Evolutionary conservation across 495 filamentous ascomycete genomes (phyloP).

Genomic region (Penicillium bialowiezense): DNA sequence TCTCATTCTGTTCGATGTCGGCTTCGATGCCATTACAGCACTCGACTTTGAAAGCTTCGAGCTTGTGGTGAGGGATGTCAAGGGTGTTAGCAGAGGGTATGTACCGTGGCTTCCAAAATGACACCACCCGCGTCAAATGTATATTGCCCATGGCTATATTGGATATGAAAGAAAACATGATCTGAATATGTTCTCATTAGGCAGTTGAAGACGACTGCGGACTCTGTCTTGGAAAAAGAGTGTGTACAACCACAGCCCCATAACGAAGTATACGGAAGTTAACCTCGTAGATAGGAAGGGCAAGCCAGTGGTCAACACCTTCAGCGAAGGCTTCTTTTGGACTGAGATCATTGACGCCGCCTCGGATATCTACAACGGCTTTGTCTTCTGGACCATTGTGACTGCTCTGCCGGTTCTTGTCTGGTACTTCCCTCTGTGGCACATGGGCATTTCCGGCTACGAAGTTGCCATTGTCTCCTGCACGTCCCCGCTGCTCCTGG

Average conservation of each 20-base stretch:
- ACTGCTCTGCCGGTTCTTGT: slow-evolving; percentile 84
- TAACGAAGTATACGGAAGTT: slow-evolving; percentile 20
- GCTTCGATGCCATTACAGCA: slow-evolving; percentile 94
- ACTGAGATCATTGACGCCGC: slow-evolving; percentile 71
- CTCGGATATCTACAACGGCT: slow-evolving; percentile 95
- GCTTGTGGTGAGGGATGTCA: slow-evolving; percentile 81
- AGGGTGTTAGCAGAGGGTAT: slow-evolving; percentile 97
- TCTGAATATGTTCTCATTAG: slow-evolving; percentile 49
- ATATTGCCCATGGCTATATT: slow-evolving; percentile 41
- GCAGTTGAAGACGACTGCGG: slow-evolving; percentile 60
- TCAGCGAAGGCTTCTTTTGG: slow-evolving; percentile 71
- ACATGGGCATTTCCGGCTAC: slow-evolving; percentile 98
- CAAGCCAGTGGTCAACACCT: slow-evolving; percentile 66
- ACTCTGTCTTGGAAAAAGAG: slow-evolving; percentile 86
- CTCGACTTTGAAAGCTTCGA: slow-evolving; percentile 91
- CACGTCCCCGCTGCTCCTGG: slow-evolving; percentile 79
- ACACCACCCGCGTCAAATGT: slow-evolving; percentile 49
- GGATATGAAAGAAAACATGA: slow-evolving; percentile 34
- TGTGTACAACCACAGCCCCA: slow-evolving; percentile 48
- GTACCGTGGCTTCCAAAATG: slow-evolving; percentile 95
- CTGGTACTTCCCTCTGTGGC: slow-evolving; percentile 99
- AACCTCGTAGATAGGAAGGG: slow-evolving; percentile 64
- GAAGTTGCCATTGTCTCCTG: slow-evolving; percentile 84
- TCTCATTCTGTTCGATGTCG: slow-evolving; percentile 90
- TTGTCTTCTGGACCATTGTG: slow-evolving; percentile 91